Base-by-base conservation (phyloP, 2,329 filamentous ascomycete genomes). In the Neonectria ditissima region DNA sequence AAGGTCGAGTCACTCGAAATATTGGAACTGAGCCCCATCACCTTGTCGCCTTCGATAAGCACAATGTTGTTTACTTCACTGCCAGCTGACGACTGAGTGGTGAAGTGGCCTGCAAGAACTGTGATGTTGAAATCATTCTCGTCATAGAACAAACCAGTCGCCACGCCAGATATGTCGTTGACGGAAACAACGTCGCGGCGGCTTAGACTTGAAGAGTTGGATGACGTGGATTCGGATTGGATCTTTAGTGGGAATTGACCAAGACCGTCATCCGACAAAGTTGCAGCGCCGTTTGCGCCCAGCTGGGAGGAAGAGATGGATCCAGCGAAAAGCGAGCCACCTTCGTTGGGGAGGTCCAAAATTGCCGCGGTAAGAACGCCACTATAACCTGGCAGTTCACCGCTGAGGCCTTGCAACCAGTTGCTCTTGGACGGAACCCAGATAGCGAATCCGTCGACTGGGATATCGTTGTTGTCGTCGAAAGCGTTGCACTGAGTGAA, bases 351-450 rank as follows among this genome's bases (percentile, higher is more conserved):
- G 20, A 93, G 81, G 56, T 90, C 83, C n/a, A 92, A 85, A 41
- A 90, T 83, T 7, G 85, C 84, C 1, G 92, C 86, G 18, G 90
- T 91, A 48, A 99, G 84, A 59, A 89, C 81, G 39, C 96, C 97
- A 62, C 85, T 84, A 71, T 97, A 86, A 7, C 87, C 83, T 58
- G 92, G 89, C 32, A 89, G 84, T 8, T 86, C 80, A 7, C 87
- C 81, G 37, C 89, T 78, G 18, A 97, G 80, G 69, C 97, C 96
- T 74, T 93, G 89, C 16, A 99, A 83, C 96, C 96, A 99, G 75
- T 96, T 96, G 62, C 84, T 86, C 65, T 86, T 84, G 4, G 94
- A 97, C 3, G 92, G 92, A 8, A 98, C 91, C 96, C 96, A 99
- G 39, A 98, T 84, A 14, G 93, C 95, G 73, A 99, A 93, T 2